phyloP scores from a whole-genome alignment of 176 grass and related monocot species.

The Triticum urartu region DNA sequence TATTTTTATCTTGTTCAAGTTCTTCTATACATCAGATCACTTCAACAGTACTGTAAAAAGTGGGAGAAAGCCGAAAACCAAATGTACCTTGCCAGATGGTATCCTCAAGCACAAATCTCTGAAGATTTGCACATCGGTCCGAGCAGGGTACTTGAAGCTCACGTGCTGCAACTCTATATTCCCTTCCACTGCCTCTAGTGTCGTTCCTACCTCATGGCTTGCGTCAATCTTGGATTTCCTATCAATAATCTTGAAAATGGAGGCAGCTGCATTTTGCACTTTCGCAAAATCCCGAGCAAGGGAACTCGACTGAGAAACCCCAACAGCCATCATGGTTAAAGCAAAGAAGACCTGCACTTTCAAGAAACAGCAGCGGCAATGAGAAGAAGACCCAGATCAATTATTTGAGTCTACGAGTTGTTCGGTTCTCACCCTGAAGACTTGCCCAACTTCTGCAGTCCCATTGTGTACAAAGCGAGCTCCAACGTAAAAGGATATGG shows the following conservation, averaged over 20 bases:
- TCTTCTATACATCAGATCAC: not conserved
- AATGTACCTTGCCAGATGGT: conserved; percentile 56
- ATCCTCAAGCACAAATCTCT: conserved; percentile 73
- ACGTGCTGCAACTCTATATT: conserved; percentile 64
- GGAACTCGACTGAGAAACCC: conserved; percentile 63
- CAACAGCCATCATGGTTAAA: conserved; percentile 61
- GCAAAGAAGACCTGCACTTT: conserved; percentile 69
- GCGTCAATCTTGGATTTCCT: conserved; percentile 72
- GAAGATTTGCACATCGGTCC: conserved; percentile 64
- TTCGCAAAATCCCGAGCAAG: conserved; percentile 53
- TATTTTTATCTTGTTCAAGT: not conserved
- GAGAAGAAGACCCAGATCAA: not conserved
- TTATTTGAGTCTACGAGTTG: not conserved
- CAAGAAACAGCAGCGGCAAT: not conserved
- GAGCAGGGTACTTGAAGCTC: conserved; percentile 63
- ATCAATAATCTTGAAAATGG: conserved; percentile 69
- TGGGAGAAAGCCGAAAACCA: not conserved
- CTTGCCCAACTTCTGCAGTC: conserved; percentile 47
- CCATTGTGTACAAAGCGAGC: conserved; percentile 52
- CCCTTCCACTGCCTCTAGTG: conserved; percentile 39
- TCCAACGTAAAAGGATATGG: conserved; percentile 65
- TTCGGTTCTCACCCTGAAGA: conserved; percentile 51
- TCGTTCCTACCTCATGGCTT: conserved; percentile 43
- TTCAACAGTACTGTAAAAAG: not conserved
- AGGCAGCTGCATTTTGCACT: conserved; percentile 58